Evolutionary conservation across 306 rosid species (phyloP), one percentile per base, ranked within the genome.

Genomic region (Arachis stenosperma): DNA sequence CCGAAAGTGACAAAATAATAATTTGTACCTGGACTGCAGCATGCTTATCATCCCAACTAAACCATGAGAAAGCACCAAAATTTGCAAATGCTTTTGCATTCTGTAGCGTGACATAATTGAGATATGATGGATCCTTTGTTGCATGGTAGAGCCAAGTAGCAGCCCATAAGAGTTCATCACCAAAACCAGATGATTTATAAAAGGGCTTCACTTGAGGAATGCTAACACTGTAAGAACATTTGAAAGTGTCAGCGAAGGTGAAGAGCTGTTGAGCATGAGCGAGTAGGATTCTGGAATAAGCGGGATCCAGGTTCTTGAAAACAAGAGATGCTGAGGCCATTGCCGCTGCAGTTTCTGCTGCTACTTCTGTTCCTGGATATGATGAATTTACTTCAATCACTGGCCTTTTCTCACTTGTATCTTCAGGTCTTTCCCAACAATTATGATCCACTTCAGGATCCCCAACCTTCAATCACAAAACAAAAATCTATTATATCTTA

Each of bases 31-130:
- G 89, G 73, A 81, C 82, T 74, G 90, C 93, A 65, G 88, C 86
- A 80, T 86, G 94, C 71, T 86, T 90, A 70, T 90, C 89, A 76
- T 85, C 97, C 97, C 92, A 90, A 75, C 91, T 88, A 72, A 90
- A 90, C 97, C 90, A 90, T 4, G 87, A 77, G 3, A 57, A 7
- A 65, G 79, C 77, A 65, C 89, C 93, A 81, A 86, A 80, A 67
- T 46, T 42, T 0, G 84, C 86, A 70, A 88, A 86, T 54, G 36
- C 73, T 14, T 72, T 75, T 9, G 79, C 84, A 33, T 86, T 81
- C 84, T 70, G 76, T 41, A 74, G 84, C 13, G 88, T 88, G 46
- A 82, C 94, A 66, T 90, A 88, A 55, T 13, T 62, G 71, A 90
- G 83, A 53, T 88, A 90, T 0, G 71, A 48, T n/a, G 79, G 71